Conservation (phyloP, 2,329 filamentous ascomycete genomes). For the Claviceps spartinae region DNA sequence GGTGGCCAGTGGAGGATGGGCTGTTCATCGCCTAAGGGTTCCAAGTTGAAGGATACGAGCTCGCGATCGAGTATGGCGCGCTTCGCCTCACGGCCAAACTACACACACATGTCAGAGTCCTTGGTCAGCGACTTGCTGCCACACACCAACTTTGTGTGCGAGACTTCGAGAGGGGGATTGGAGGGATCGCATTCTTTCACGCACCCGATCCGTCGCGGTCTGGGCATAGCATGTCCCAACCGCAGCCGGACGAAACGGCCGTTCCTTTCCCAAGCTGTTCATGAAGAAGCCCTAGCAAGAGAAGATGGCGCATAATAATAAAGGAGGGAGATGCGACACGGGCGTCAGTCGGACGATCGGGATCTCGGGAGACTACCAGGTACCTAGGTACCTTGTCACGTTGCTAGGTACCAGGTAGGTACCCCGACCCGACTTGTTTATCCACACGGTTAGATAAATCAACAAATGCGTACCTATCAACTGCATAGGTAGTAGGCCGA, state of each 20-base stretch:
- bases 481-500: too few species aligned
- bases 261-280: slow-evolving; percentile 3
- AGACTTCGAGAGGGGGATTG: neutral
- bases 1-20: slow-evolving; percentile 18
- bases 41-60: slow-evolving; percentile 9
- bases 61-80: slow-evolving; percentile 23
- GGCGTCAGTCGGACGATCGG: too few species aligned
- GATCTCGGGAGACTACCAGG: too few species aligned
- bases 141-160: too few species aligned
- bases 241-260: slow-evolving; percentile 13
- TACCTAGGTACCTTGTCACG: too few species aligned
- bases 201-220: slow-evolving; percentile 23
- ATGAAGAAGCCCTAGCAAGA: slow-evolving; percentile 7
- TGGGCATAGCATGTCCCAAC: slow-evolving; percentile 25
- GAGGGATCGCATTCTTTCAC: slow-evolving; percentile 3
- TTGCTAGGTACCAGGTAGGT: too few species aligned
- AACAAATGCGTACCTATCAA: too few species aligned
- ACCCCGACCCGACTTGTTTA: too few species aligned
- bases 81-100: slow-evolving; percentile 25
- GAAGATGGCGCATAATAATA: slow-evolving; percentile 2
- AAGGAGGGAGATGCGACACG: too few species aligned
- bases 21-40: slow-evolving; percentile 5
- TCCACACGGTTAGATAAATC: too few species aligned
- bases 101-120: neutral
- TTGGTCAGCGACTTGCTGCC: neutral